Evolutionary conservation across 306 rosid genomes (phyloP).

Genomic region (Castanopsis chinensis): DNA sequence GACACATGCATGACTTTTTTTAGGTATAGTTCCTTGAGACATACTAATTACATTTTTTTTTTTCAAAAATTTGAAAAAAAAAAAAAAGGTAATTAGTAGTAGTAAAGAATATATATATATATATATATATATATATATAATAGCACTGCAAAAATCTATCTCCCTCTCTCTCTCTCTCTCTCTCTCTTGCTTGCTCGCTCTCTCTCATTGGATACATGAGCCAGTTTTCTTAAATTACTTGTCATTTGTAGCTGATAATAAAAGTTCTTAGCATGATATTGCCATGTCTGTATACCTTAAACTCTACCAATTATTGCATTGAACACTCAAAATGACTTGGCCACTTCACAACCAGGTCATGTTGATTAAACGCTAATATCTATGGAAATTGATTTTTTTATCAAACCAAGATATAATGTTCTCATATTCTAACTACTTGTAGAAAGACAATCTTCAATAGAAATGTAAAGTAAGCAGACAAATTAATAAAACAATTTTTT

Average conservation of each 20-base stretch:
- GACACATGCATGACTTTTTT: neutral
- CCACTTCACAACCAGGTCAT: neutral
- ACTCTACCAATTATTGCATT: neutral
- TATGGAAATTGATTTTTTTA: neutral
- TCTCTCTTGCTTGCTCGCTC: too few relatives aligned
- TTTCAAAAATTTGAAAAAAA: too few relatives aligned
- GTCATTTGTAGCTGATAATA: too few relatives aligned
- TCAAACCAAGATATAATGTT: neutral
- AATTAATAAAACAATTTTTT: neutral
- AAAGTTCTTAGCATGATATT: too few relatives aligned
- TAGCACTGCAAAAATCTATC: too few relatives aligned
- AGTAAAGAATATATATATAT: too few relatives aligned
- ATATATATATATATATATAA: too few relatives aligned
- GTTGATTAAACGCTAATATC: neutral
- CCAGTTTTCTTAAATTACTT: too few relatives aligned
- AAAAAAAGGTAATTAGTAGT: too few relatives aligned
- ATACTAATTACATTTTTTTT: too few relatives aligned
- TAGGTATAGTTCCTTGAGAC: neutral
- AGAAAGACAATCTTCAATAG: neutral
- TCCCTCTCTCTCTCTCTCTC: too few relatives aligned
- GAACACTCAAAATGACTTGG: neutral
- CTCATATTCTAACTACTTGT: neutral
- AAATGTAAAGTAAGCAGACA: conserved; percentile 1
- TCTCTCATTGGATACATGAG: too few relatives aligned
- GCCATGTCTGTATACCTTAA: neutral